Conservation (phyloP, 208 protist genomes). For the Leishmania aethiopica region DNA sequence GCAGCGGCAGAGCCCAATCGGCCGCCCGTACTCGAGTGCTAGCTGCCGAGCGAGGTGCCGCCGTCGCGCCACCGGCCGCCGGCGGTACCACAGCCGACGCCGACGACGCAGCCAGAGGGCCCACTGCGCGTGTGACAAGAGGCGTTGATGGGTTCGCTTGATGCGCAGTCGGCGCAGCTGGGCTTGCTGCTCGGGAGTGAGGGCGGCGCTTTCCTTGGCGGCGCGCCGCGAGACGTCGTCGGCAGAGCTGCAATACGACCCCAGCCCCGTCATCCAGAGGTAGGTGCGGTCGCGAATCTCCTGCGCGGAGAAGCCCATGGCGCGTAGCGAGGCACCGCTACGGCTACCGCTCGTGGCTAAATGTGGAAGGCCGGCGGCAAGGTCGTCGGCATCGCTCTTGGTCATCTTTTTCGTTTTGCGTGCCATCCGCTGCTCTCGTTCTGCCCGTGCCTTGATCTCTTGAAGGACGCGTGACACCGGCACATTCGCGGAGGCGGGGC, state of each 20-base stretch:
- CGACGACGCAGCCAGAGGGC: slow-evolving; percentile 44
- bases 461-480: slow-evolving; percentile 54
- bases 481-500: slow-evolving; percentile 69
- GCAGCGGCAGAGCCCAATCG: slow-evolving; percentile 36
- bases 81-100: slow-evolving; percentile 43
- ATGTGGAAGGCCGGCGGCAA: not conserved
- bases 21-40: slow-evolving; percentile 27
- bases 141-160: slow-evolving; percentile 39
- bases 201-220: not conserved
- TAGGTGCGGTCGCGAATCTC: slow-evolving; percentile 33
- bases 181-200: slow-evolving; percentile 13
- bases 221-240: slow-evolving; percentile 1
- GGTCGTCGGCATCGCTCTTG: not conserved
- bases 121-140: slow-evolving; percentile 48
- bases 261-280: slow-evolving; percentile 18
- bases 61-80: slow-evolving; percentile 27
- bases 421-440: not conserved
- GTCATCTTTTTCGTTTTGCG: not conserved
- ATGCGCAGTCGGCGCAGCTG: slow-evolving; percentile 27
- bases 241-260: not conserved
- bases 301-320: slow-evolving; percentile 28
- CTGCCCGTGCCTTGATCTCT: slow-evolving; percentile 25
- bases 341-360: not conserved
- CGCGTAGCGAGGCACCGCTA: not conserved
- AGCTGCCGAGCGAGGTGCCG: slow-evolving; percentile 16